Base-by-base conservation (phyloP, 2,329 filamentous ascomycete species). In the Aspergillus jensenii region DNA sequence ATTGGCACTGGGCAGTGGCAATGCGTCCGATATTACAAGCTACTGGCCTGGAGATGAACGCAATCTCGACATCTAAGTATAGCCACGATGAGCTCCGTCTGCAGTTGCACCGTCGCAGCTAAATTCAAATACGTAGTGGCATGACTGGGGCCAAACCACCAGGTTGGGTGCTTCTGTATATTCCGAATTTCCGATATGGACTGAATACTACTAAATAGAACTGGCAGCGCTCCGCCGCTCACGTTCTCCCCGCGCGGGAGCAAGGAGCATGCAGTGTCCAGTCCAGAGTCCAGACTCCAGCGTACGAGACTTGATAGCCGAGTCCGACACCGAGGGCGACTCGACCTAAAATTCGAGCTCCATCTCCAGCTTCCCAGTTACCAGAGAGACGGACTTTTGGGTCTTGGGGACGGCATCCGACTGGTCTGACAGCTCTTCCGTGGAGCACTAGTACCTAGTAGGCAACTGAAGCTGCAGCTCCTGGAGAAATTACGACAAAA, bases 321-420 rank as follows among this genome's bases (percentile, higher is more conserved):
- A 41, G 15, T 8, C 39, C 39, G 9, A 48, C 21, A 19, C 17
- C 31, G 19, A 41, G 47, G 25, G 31, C 31, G 15, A 49, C 11
- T n/a, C 43, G 25, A 17, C 44, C 40, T 27, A n/a, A 52, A 52
- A 52, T 35, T 44, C 37, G 40, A 25, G 27, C 23, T 48, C 27
- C 45, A 35, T 35, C 31, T 48, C 27, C 45, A 35, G 17, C 31
- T 33, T 12, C 9, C 31, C 12, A 53, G 51, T 53, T 53, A 53
- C 51, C 51, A 53, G 51, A 53, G 51, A 27, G 51, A 53, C 51
- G 31, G 51, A 35, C 41, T 25, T 46, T 37, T 23, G 51, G 31
- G 4, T 44, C 7, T 9, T 12, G 31, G 6, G 51, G 41, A 46
- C 15, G 41, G 15, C 7, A 27, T 53, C 51, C 51, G 41, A 53